Base-by-base conservation (phyloP, 106 monocot genomes). In the Posidonia australis region DNA sequence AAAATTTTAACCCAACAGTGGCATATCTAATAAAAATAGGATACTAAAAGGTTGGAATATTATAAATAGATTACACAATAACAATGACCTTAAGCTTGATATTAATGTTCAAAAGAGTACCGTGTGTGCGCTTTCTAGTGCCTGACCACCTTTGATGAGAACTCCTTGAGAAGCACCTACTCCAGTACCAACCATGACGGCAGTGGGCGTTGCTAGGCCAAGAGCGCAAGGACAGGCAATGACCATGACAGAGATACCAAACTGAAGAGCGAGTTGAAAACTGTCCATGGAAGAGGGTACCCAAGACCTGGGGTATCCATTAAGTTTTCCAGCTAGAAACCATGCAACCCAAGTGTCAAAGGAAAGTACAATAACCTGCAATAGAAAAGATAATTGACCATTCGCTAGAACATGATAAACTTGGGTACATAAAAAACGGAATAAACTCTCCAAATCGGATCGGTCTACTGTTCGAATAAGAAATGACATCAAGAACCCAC, bases 151-250 rank as follows among this genome's bases (percentile, higher is more conserved):
- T 81, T 93, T 93, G 67, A 93, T 93, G n/a, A 93, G 75, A 36
- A 93, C 77, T 60, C 92, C 92, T 69, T 83, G 92, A 46, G 88
- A 83, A 79, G 92, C 92, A 64, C 92, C 92, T 44, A 93, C 92
- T 27, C 92, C 92, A 42, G 92, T 93, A 45, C 87, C 92, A 79
- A 93, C 92, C 92, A 93, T 93, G 62, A 93, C 92, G 44, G 92
- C 92, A 48, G 92, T 93, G n/a, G 92, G 92, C 70, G 92, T 93
- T 59, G 92, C 92, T 14, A 93, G 70, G 42, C 88, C 92, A 63
- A 93, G 85, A 24, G 92, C 88, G 77, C 88, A 93, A 29, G 92
- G 92, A 66, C 92, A 93, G 10, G 92, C 92, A 70, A 93, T 85
- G 23, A 93, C 92, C 92, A 93, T 81, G n/a, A 85, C 88, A 16